Base-by-base conservation (phyloP, 2,329 filamentous ascomycete genomes). In the Huntiella abstrusa region DNA sequence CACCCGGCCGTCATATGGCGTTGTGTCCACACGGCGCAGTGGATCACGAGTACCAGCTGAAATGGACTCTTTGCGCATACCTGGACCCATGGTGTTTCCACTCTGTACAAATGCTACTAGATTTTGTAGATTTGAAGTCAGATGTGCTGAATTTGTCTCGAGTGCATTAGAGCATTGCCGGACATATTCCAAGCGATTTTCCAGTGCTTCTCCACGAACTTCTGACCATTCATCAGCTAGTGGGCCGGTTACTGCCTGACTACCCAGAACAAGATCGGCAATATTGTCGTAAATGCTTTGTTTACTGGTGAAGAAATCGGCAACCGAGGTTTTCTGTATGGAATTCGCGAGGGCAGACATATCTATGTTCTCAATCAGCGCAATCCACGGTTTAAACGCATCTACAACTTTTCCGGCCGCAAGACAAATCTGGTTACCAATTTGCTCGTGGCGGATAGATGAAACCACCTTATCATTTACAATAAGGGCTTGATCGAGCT, bases 211-310 rank as follows among this genome's bases (percentile, higher is more conserved):
- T 1, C 86, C 85, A 38, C 86, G 77, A n/a, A 87, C 69, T 58
- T 94, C 86, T 3, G 87, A 77, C 91, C 91, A 98, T 62, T 98
- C 91, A 58, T 98, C 91, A 6, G 81, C 83, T 38, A 98, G 63
- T 4, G 91, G 91, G 6, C 84, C 84, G 4, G 86, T 83, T n/a
- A 96, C 81, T 17, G 83, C 77, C 62, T 98, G 91, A 56, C 87
- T 95, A 49, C 80, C 77, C 43, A 94, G 64, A 3, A 96, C 65
- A 22, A 98, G 71, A 58, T 96, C 91, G 6, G 86, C 87, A 47
- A 94, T 81, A 49, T 86, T 82, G 60, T 96, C 91, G 61, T 96
- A 96, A 13, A 93, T 69, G 54, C 81, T 83, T 60, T 98, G 91
- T 62, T 96, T 96, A 59, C 93, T 84, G 32, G 79, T 73, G 56